Evolutionary conservation across 1,139 yeast species (phyloP).

Genomic region (Chernovozyma aurita): DNA sequence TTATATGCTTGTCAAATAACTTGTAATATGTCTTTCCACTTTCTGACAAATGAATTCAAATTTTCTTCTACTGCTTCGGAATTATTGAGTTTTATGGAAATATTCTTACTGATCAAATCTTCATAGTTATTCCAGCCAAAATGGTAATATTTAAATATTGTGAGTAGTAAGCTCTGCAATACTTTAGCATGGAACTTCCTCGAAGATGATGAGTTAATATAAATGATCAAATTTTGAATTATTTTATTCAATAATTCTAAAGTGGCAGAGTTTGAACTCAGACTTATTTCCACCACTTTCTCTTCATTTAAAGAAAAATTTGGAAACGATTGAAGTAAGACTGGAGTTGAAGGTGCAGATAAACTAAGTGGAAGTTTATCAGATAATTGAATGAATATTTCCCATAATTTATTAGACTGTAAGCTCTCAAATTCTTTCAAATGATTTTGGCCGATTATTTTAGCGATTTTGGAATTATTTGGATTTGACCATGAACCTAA

Average conservation of each 20-base stretch:
- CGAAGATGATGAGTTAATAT: conserved; percentile 26
- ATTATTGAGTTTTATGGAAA: conserved; percentile 37
- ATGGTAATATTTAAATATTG: conserved; percentile 37
- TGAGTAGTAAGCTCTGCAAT: conserved; percentile 31
- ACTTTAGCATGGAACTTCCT: conserved; percentile 31
- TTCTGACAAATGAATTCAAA: conserved; percentile 34
- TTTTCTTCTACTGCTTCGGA: conserved; percentile 29
- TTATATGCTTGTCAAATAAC: too few relatives aligned
- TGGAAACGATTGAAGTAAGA: conserved; percentile 9
- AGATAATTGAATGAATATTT: conserved; percentile 33
- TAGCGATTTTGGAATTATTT: conserved; percentile 17
- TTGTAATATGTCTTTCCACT: conserved; percentile 31
- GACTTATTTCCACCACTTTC: conserved; percentile 1
- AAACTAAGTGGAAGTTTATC: conserved; percentile 42
- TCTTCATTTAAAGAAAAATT: conserved; percentile 2
- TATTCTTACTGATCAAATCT: conserved; percentile 31
- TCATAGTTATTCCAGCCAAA: conserved; percentile 38
- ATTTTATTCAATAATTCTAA: conserved; percentile 19
- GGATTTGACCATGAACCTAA: conserved; percentile 26
- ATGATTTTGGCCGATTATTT: conserved; percentile 17
- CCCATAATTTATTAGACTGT: conserved; percentile 27
- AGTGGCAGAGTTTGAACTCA: conserved; percentile 1
- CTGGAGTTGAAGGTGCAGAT: conserved; percentile 44
- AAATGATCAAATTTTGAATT: conserved; percentile 33
- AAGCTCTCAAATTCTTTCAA: conserved; percentile 31